Base-by-base conservation (phyloP, 495 filamentous ascomycete species). In the Oidiodendron maius region DNA sequence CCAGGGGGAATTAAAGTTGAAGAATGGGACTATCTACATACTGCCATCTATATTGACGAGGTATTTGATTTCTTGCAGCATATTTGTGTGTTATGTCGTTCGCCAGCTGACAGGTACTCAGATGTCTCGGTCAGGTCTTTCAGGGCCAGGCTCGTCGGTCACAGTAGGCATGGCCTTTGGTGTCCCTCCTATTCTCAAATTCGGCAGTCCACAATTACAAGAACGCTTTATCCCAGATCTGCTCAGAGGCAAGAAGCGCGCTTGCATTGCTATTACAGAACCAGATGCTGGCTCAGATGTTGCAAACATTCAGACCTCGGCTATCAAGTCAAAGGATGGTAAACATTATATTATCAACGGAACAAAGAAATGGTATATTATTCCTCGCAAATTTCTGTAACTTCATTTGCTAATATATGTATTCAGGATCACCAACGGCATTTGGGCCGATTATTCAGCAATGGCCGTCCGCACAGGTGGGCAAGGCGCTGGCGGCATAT, bases 401-500 rank as follows among this genome's bases (percentile, higher is more conserved):
- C n/a, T n/a, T n/a, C n/a, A n/a, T n/a, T n/a, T n/a, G n/a, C n/a
- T n/a, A n/a, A n/a, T 76, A 72, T 79, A 24, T 10, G 1, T 48
- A 3, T 11, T 40, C 32, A 48, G 46, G 55, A 87, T 87, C 55
- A 88, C 84, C 1, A 90, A 87, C 58, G 85, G 83, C 8, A 81
- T 87, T 52, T 89, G 83, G 83, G 71, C 80, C 4, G 78, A 87
- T 50, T 85, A 83, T 59, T 70, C 76, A 11, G 77, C 75, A 32
- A 89, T 86, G 78, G 85, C 83, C 3, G 86, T 89, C 1, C 79
- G 84, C n/a, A 89, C 86, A 0, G 83, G 84, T n/a, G 80, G 75
- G 1, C 69, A 75, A n/a, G 76, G 80, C 1, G 67, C 77, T 2
- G 48, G 53, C 1, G 84, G 86, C 8, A 70, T 89, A 0, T 83